phyloP scores from a whole-genome alignment of 106 monocot species.

The Ottelia alismoides region DNA sequence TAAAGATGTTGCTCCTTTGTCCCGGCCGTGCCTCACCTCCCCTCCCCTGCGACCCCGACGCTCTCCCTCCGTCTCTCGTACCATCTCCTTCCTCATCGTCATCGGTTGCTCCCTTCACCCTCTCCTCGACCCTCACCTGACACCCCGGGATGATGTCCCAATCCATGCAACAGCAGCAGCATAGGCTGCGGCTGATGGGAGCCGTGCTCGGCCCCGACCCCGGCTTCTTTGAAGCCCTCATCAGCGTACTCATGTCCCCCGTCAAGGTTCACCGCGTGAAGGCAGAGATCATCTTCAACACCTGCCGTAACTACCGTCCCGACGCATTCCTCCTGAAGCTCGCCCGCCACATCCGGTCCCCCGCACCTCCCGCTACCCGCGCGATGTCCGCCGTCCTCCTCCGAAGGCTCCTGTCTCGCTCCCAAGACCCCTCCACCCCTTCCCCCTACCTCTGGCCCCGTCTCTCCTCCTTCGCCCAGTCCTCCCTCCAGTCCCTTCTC shows the following conservation, averaged over 20 bases:
- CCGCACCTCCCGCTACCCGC: constrained; percentile 54
- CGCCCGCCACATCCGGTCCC: constrained; percentile 44
- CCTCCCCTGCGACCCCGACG: too few relatives aligned
- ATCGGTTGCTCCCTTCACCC: too few relatives aligned
- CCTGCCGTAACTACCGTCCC: constrained; percentile 57
- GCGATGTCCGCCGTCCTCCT: constrained; percentile 84
- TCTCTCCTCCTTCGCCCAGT: constrained; percentile 1
- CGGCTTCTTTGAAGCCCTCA: constrained; percentile 40
- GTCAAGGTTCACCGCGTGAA: constrained; percentile 60
- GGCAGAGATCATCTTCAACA: constrained; percentile 75
- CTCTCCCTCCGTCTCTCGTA: too few relatives aligned
- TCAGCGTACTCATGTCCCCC: constrained; percentile 54
- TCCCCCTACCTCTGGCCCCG: constrained; percentile 1
- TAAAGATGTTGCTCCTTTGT: too few relatives aligned
- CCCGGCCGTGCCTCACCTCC: too few relatives aligned
- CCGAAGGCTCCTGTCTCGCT: constrained; percentile 50
- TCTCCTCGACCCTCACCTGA: too few relatives aligned
- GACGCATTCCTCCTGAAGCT: constrained; percentile 55
- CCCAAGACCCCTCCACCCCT: not conserved
- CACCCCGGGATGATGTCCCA: too few relatives aligned
- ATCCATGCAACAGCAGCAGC: too few relatives aligned
- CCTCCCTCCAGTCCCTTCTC: constrained; percentile 2
- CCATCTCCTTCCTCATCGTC: too few relatives aligned
- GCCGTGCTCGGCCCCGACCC: constrained; percentile 40
- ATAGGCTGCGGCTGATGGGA: constrained; percentile 31